These are phyloP conservation scores for Dendryphion nanum DNA, from an alignment of 2,329 filamentous ascomycete species.

Conservation along the genomic window DNA sequence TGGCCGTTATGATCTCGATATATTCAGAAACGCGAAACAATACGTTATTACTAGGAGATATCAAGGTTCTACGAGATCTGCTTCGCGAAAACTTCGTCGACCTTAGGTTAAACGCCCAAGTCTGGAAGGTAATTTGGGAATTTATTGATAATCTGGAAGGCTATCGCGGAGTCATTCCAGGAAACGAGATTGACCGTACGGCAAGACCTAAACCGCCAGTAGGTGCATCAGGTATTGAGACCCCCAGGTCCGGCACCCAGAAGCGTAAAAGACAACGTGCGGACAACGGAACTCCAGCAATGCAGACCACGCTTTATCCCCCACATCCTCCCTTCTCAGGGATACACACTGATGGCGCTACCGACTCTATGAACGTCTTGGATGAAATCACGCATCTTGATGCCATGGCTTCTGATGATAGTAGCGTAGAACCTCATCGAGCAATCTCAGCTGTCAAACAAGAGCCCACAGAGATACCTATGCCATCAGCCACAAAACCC, in stretches of 20 bases:
- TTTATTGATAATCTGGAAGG: conserved; percentile 27
- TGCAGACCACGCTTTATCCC: too few relatives aligned
- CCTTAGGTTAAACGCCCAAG: conserved; percentile 20
- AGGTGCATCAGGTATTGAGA: neutral
- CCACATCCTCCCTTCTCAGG: too few relatives aligned
- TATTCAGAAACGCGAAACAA: conserved; percentile 27
- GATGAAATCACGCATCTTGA: too few relatives aligned
- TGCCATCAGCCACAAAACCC: too few relatives aligned
- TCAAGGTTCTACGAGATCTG: conserved; percentile 20
- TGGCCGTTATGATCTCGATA: conserved; percentile 32
- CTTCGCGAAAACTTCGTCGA: conserved; percentile 30
- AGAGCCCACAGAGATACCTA: neutral
- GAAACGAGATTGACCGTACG: conserved; percentile 15
- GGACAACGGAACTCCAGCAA: too few relatives aligned
- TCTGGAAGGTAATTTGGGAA: conserved; percentile 34
- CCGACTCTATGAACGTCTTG: too few relatives aligned
- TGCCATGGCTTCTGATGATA: too few relatives aligned
- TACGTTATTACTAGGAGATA: conserved; percentile 28
- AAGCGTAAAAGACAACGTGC: too few relatives aligned
- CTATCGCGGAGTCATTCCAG: conserved; percentile 23
- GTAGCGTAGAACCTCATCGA: too few relatives aligned
- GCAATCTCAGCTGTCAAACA: neutral
- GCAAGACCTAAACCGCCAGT: neutral
- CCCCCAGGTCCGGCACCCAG: too few relatives aligned
- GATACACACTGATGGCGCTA: too few relatives aligned